Conservation (phyloP, 2,329 filamentous ascomycete genomes). For the Seiridium cupressi region DNA sequence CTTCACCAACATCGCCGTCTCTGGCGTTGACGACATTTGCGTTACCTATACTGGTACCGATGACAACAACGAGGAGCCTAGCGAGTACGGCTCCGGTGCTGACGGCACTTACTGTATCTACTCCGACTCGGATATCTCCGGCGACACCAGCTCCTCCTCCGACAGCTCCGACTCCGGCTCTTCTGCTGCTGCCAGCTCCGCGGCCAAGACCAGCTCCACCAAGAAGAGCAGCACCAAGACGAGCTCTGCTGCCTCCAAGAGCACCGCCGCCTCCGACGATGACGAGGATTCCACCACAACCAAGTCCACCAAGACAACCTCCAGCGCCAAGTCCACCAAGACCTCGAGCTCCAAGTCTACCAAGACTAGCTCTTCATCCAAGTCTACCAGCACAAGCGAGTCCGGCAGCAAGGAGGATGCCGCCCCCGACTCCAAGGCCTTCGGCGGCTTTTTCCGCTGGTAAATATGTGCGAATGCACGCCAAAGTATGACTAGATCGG, state of each 20-base stretch:
- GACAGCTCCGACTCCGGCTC: neutral
- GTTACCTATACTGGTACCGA: slow-evolving; percentile 19
- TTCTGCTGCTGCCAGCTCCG: neutral
- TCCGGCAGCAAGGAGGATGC: neutral
- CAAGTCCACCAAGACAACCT: neutral
- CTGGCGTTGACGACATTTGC: slow-evolving; percentile 17
- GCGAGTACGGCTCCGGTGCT: slow-evolving; percentile 15
- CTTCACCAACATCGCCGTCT: slow-evolving; percentile 16
- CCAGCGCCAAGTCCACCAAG: neutral
- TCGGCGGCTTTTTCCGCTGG: neutral
- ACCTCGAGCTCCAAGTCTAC: neutral
- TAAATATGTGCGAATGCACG: neutral
- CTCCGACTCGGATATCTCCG: slow-evolving; percentile 3
- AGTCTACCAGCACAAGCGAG: neutral
- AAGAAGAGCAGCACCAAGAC: neutral
- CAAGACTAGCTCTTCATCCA: neutral
- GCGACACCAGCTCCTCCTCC: neutral
- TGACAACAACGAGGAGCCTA: slow-evolving; percentile 18
- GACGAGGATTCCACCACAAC: neutral
- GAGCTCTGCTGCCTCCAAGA: neutral
- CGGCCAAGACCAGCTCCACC: neutral
- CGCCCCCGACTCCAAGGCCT: neutral
- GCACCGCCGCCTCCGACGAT: neutral
- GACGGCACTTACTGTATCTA: slow-evolving; percentile 17
- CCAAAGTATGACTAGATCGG: no score